phyloP scores from a whole-genome alignment of 768 basidiomycete species.

The Mycena leptocephala region DNA sequence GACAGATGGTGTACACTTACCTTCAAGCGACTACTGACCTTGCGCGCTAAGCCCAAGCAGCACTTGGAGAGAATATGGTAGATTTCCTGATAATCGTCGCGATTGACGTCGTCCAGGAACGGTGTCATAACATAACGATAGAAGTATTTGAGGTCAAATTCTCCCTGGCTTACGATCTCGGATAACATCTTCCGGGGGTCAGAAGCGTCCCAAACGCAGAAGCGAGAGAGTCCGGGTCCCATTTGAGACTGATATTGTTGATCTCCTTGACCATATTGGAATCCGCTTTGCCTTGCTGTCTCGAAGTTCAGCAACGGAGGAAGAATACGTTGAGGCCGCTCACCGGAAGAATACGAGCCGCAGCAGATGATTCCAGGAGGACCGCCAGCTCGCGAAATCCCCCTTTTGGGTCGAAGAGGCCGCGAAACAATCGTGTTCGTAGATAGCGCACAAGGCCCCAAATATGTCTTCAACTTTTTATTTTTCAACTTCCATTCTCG shows the following conservation, averaged over 20 bases:
- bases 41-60: neutral
- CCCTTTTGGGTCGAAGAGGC: neutral
- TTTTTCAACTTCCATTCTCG: no score
- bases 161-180: neutral
- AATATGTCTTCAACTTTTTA: no score
- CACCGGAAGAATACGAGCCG: neutral
- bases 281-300: neutral
- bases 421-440: neutral
- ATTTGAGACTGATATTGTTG: neutral
- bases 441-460: neutral
- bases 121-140: neutral
- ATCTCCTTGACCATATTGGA: neutral
- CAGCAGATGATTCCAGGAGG: neutral
- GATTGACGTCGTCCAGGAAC: neutral
- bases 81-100: neutral
- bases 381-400: neutral
- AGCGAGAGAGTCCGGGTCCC: neutral
- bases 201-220: neutral
- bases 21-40: neutral
- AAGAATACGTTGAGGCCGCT: neutral
- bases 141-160: neutral
- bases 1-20: neutral
- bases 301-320: neutral
- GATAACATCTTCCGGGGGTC: neutral
- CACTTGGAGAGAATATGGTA: neutral